phyloP scores from a whole-genome alignment of 495 filamentous ascomycete species.

The Hypoxylon fuscum region DNA sequence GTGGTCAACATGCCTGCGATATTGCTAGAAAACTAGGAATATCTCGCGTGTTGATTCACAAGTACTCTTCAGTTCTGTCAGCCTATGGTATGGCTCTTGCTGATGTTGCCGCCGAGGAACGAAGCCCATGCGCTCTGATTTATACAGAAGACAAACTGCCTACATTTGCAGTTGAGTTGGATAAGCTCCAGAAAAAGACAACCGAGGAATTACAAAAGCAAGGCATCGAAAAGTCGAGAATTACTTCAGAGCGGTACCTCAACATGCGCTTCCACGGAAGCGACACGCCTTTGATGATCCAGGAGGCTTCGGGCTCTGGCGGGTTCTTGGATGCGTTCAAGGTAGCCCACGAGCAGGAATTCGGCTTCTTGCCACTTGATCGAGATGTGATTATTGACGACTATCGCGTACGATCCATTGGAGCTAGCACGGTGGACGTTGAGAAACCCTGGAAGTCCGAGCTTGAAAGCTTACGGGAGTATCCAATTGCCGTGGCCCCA shows the following conservation, averaged over 20 bases:
- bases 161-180: constrained; percentile 45
- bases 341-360: constrained; percentile 78
- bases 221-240: no score
- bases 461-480: constrained; percentile 9
- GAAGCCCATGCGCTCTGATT: constrained; percentile 36
- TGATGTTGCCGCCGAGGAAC: constrained; percentile 72
- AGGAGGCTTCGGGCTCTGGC: constrained; percentile 61
- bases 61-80: constrained; percentile 93
- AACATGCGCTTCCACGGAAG: no score
- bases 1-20: constrained; percentile 95
- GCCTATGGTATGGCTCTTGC: constrained; percentile 97
- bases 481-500: no score
- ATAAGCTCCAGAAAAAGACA: no score
- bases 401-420: constrained; percentile 76
- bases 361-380: constrained; percentile 77
- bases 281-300: no score
- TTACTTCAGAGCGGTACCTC: no score
- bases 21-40: constrained; percentile 92
- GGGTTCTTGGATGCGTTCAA: constrained; percentile 71
- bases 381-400: constrained; percentile 83
- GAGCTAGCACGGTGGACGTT: no score
- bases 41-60: constrained; percentile 84
- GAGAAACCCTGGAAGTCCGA: constrained; percentile 29
- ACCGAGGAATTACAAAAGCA: no score
- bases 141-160: constrained; percentile 5